Evolutionary conservation across 371 early-diverging fungal genomes (phyloP).

Genomic region (Mucor lusitanicus): DNA sequence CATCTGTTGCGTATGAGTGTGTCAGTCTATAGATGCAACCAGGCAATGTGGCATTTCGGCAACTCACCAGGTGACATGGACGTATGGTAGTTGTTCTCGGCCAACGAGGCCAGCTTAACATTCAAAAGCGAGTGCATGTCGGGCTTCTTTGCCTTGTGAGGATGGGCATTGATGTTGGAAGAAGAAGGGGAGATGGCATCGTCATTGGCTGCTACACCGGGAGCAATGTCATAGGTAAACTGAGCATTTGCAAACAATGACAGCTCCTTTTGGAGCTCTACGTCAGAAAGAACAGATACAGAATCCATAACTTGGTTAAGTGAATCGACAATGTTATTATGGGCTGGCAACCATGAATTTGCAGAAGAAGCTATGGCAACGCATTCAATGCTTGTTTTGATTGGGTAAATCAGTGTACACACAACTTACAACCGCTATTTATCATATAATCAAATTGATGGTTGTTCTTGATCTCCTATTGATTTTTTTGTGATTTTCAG

Average conservation of each 20-base stretch:
- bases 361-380: slow-evolving; percentile 12
- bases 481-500: not conserved
- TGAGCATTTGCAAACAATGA: slow-evolving; percentile 57
- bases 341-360: slow-evolving; percentile 9
- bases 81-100: slow-evolving; percentile 21
- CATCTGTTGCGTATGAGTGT: slow-evolving; percentile 15
- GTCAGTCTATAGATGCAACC: not conserved
- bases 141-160: slow-evolving; percentile 5
- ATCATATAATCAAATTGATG: slow-evolving; percentile 4
- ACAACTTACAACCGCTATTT: slow-evolving; percentile 17
- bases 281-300: slow-evolving; percentile 34
- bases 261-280: slow-evolving; percentile 40
- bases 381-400: not conserved
- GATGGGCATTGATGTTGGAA: not conserved
- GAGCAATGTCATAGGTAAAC: slow-evolving; percentile 53
- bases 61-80: slow-evolving; percentile 22
- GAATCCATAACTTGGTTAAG: slow-evolving; percentile 41
- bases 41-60: not conserved
- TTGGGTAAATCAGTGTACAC: not conserved
- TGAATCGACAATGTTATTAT: slow-evolving; percentile 25
- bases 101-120: slow-evolving; percentile 25
- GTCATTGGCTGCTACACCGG: slow-evolving; percentile 48
- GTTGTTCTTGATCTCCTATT: slow-evolving; percentile 5
- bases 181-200: slow-evolving; percentile 9
- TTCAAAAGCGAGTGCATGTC: slow-evolving; percentile 28